A percentile compares a stretch with the other conserved stretches of the same genome.
Conservation (phyloP, 352 stramenopile species). For the Pythium periplocum region DNA sequence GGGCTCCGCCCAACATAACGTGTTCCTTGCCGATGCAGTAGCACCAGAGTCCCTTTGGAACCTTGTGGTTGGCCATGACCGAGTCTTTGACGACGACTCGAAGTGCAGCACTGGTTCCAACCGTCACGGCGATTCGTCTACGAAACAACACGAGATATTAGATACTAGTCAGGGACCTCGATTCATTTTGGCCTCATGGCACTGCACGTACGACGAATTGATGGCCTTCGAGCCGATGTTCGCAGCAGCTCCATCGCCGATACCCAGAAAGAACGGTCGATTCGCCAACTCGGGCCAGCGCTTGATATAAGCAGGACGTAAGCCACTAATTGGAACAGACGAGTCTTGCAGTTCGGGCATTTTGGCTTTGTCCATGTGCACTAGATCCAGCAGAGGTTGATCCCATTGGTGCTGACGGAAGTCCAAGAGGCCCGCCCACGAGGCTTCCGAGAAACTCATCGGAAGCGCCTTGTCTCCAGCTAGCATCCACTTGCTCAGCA, state of each 20-base stretch:
- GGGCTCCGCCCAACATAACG: constrained; percentile 89
- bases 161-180: no score
- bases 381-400: constrained; percentile 59
- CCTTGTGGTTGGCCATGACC: constrained; percentile 46
- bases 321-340: constrained; percentile 48
- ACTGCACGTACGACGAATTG: constrained; percentile 44
- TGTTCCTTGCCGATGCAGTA: constrained; percentile 87
- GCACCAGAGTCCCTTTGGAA: constrained; percentile 91
- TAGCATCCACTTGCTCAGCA: constrained; percentile 81
- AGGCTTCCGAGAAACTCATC: constrained; percentile 93
- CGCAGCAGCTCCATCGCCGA: constrained; percentile 91
- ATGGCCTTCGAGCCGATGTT: constrained; percentile 94
- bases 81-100: constrained; percentile 75
- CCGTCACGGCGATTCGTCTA: constrained; percentile 89
- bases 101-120: constrained; percentile 92
- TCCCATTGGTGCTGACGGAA: constrained; percentile 86
- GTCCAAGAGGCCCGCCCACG: constrained; percentile 93
- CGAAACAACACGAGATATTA: not conserved
- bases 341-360: constrained; percentile 71
- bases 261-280: constrained; percentile 83
- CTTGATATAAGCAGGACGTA: constrained; percentile 45
- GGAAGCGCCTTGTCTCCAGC: constrained; percentile 32
- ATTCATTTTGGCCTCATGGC: not conserved
- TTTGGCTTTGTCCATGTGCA: constrained; percentile 63
- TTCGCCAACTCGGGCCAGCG: constrained; percentile 69